phyloP scores from a whole-genome alignment of 1,139 yeast genomes.

The Arxiozyma bovina region DNA sequence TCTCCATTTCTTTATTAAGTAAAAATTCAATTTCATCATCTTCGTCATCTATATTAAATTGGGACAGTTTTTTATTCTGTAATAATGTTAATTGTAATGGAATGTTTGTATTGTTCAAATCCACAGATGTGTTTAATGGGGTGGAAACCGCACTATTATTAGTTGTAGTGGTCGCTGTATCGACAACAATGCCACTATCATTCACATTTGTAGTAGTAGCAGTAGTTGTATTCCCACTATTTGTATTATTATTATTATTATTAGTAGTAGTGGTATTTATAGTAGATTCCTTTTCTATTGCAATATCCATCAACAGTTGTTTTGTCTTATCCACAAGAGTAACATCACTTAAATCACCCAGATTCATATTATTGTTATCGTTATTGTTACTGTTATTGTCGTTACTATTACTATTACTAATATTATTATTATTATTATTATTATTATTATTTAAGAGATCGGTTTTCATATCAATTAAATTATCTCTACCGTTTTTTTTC shows the following conservation, averaged over 20 bases:
- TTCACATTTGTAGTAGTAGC: conserved; percentile 7
- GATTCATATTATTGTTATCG: conserved; percentile 29
- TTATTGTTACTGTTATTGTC: conserved; percentile 11
- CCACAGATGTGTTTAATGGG: conserved; percentile 29
- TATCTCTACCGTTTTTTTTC: conserved; percentile 35
- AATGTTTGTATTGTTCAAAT: conserved; percentile 20
- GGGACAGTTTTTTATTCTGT: conserved; percentile 55
- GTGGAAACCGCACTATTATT: conserved; percentile 25
- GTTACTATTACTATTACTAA: conserved; percentile 18
- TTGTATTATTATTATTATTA: not conserved
- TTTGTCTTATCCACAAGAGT: conserved; percentile 31
- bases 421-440: not conserved
- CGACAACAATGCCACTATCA: conserved; percentile 3
- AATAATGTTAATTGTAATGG: conserved; percentile 34
- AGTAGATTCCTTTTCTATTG: conserved; percentile 19
- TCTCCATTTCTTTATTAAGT: conserved; percentile 36
- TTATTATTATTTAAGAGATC: not conserved
- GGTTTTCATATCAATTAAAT: conserved; percentile 19
- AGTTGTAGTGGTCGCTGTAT: conserved; percentile 10
- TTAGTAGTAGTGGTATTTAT: conserved; percentile 7
- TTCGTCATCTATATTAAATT: conserved; percentile 58
- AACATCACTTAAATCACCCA: conserved; percentile 16
- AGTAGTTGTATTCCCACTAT: conserved; percentile 3
- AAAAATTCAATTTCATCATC: conserved; percentile 42
- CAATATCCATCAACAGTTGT: conserved; percentile 29